A percentile compares a stretch with the other conserved stretches of the same genome.
These are phyloP conservation scores for Uronychia setigera DNA, from an alignment of 73 alveolate genomes.

Conservation along the genomic window DNA sequence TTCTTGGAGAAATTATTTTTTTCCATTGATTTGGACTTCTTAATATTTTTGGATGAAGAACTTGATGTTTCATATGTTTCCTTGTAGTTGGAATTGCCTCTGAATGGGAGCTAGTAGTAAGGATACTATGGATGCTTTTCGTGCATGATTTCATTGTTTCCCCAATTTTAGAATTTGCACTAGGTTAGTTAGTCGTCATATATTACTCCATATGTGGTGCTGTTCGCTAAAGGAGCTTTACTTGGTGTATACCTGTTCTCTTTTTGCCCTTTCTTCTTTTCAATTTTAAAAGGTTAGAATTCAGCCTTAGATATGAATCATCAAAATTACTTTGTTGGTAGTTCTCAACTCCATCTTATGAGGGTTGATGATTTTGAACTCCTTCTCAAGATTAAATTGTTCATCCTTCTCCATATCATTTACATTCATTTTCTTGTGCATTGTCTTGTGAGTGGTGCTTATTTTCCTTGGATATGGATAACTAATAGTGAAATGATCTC, in stretches of 20 bases:
- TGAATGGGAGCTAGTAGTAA: slow-evolving; percentile 57
- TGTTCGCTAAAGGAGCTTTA: background rate
- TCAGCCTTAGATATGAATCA: background rate
- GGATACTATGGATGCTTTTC: slow-evolving; percentile 67
- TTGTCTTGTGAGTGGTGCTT: background rate
- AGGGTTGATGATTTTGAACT: slow-evolving; percentile 39
- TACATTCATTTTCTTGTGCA: background rate
- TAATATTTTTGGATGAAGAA: too few species aligned
- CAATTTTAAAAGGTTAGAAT: slow-evolving; percentile 23
- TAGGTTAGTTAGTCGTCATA: background rate
- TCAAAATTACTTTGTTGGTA: slow-evolving; percentile 27
- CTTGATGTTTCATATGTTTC: background rate
- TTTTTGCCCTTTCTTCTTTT: background rate
- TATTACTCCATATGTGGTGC: background rate
- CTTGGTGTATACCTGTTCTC: slow-evolving; percentile 13
- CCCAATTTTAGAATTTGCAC: slow-evolving; percentile 42
- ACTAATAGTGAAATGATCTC: background rate
- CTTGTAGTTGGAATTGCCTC: slow-evolving; percentile 47
- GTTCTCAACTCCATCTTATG: slow-evolving; percentile 57
- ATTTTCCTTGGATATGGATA: background rate
- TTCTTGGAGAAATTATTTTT: background rate
- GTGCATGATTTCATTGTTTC: slow-evolving; percentile 30
- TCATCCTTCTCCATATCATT: background rate
- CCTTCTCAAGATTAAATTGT: background rate
- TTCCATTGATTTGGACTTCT: background rate